Conservation (phyloP, 768 basidiomycete species). For the Lanmaoa pseudosensibilis region DNA sequence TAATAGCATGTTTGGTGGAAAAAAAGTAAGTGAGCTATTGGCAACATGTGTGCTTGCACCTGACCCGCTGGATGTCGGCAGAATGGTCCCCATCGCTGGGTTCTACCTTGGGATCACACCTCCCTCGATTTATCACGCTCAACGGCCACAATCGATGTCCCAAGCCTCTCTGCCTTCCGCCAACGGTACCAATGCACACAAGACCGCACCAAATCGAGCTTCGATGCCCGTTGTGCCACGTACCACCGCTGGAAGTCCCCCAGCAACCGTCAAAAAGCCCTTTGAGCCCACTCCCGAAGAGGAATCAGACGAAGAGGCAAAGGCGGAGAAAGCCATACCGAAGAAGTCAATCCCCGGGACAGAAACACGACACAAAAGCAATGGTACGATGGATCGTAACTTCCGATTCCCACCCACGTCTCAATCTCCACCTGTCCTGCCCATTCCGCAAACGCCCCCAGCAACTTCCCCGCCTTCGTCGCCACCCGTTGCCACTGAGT, state of each 20-base stretch:
- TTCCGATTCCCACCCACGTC: constrained; percentile 63
- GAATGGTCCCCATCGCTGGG: constrained; percentile 83
- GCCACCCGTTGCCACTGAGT: constrained; percentile 23
- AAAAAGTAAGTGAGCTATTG: constrained; percentile 58
- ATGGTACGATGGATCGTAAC: constrained; percentile 75
- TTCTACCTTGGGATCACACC: constrained; percentile 80
- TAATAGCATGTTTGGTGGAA: constrained; percentile 84
- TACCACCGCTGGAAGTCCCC: constrained; percentile 40
- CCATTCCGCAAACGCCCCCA: constrained; percentile 8
- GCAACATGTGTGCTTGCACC: background rate
- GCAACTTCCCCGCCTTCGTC: constrained; percentile 34
- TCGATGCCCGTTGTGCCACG: constrained; percentile 67
- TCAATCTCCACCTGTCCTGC: constrained; percentile 14
- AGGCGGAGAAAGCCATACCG: constrained; percentile 30
- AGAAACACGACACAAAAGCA: constrained; percentile 43
- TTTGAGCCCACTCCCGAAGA: constrained; percentile 59
- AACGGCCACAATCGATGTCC: constrained; percentile 76
- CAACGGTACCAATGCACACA: constrained; percentile 31
- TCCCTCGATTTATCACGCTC: constrained; percentile 36
- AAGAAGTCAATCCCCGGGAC: constrained; percentile 8
- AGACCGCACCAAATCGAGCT: constrained; percentile 50
- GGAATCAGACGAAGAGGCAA: constrained; percentile 36
- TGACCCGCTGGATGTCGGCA: constrained; percentile 28
- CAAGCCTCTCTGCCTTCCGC: constrained; percentile 54
- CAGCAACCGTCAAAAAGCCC: constrained; percentile 34